Percentiles rank a stretch among this genome's conserved stretches.
Conservation (phyloP, 2,329 filamentous ascomycete genomes). For the Sporothrix protearum region DNA sequence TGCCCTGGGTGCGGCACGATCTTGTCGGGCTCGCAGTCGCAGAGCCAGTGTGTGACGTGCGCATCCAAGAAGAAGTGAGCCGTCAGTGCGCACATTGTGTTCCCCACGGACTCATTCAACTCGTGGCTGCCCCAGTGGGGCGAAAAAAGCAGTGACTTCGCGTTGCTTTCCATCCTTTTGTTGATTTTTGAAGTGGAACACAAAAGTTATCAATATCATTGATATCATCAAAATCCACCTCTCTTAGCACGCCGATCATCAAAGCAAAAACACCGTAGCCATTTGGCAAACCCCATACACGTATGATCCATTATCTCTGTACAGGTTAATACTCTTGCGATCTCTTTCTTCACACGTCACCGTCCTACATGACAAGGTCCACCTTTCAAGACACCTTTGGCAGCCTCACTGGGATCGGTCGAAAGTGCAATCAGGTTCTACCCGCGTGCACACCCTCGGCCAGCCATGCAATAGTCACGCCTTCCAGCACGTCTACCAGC, state of each 20-base stretch:
- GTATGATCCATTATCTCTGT: conserved; percentile 22
- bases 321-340: conserved; percentile 26
- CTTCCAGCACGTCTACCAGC: conserved; percentile 48
- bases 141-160: background rate
- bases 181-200: background rate
- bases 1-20: background rate
- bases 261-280: too few relatives aligned
- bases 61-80: background rate
- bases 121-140: background rate
- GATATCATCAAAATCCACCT: background rate
- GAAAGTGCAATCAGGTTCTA: conserved; percentile 51
- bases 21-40: background rate
- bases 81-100: background rate
- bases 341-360: conserved; percentile 46
- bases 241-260: too few relatives aligned
- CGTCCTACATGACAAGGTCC: conserved; percentile 57
- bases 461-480: conserved; percentile 51
- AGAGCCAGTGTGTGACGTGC: background rate
- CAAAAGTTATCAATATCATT: too few relatives aligned
- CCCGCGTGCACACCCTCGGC: conserved; percentile 46
- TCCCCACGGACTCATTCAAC: background rate
- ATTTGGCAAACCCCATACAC: background rate
- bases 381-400: conserved; percentile 37
- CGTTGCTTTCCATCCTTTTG: background rate
- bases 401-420: conserved; percentile 36